A percentile compares a stretch with the other conserved stretches of the same genome.
Evolutionary conservation across 805 yeast species (phyloP).

Genomic region (Metschnikowia continentalis): DNA sequence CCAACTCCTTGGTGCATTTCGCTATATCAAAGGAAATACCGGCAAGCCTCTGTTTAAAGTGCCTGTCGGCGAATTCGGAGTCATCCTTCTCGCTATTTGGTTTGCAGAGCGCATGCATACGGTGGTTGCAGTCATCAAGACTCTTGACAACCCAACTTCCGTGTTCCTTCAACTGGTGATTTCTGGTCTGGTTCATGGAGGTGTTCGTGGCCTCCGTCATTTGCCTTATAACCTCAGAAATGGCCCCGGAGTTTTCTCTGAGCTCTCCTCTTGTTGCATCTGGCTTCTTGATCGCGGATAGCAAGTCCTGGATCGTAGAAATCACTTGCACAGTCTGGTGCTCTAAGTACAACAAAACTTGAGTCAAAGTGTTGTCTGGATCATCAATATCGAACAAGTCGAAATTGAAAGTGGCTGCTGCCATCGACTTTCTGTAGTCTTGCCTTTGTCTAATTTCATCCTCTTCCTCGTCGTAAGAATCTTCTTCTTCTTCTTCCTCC

Average conservation of each 20-base stretch:
- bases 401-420: slow-evolving; percentile 59
- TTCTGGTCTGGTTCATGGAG: slow-evolving; percentile 85
- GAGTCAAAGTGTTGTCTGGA: slow-evolving; percentile 85
- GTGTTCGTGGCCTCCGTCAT: slow-evolving; percentile 88
- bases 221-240: slow-evolving; percentile 70
- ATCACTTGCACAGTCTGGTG: slow-evolving; percentile 93
- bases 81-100: slow-evolving; percentile 42
- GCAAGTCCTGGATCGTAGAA: slow-evolving; percentile 77
- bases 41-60: slow-evolving; percentile 88
- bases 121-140: slow-evolving; percentile 75
- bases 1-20: slow-evolving; percentile 91
- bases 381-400: slow-evolving; percentile 76
- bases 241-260: slow-evolving; percentile 68
- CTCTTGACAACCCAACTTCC: slow-evolving; percentile 89
- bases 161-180: slow-evolving; percentile 79
- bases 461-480: slow-evolving; percentile 27
- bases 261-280: slow-evolving; percentile 73
- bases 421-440: slow-evolving; percentile 44
- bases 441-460: slow-evolving; percentile 39
- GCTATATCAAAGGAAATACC: slow-evolving; percentile 96
- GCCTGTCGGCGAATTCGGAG: slow-evolving; percentile 74
- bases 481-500: slow-evolving; percentile 17
- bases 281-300: slow-evolving; percentile 72
- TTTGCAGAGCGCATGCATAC: slow-evolving; percentile 72
- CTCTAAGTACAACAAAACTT: slow-evolving; percentile 78